phyloP scores from a whole-genome alignment of 2,329 filamentous ascomycete species.

The Sporothrix pallida region DNA sequence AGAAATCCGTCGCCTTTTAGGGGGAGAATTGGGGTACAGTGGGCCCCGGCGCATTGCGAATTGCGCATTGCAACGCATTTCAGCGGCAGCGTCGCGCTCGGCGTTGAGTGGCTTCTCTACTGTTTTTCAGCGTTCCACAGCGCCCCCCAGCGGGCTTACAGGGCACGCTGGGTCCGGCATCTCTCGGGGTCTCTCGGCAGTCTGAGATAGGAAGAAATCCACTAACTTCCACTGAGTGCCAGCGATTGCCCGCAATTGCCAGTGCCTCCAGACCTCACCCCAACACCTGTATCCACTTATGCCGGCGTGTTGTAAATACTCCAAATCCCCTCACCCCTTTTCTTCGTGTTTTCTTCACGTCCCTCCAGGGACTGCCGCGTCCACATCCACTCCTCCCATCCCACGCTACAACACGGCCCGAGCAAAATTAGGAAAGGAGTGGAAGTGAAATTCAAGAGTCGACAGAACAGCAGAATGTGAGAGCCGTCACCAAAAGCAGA shows the following conservation, averaged over 20 bases:
- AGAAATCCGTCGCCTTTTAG: background rate
- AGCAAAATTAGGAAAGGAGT: constrained; percentile 1
- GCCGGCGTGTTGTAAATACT: background rate
- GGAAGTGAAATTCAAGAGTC: background rate
- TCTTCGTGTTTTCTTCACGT: background rate
- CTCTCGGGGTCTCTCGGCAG: constrained; percentile 10
- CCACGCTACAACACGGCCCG: constrained; percentile 13
- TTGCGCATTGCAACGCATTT: no score
- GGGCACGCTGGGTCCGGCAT: background rate
- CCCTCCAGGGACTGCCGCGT: background rate
- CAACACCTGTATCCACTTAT: background rate
- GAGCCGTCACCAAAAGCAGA: background rate
- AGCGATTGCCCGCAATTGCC: background rate
- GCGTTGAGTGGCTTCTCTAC: background rate
- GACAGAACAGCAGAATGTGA: background rate
- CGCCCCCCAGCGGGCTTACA: background rate
- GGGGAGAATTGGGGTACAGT: background rate
- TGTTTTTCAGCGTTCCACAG: background rate
- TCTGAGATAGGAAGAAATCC: background rate
- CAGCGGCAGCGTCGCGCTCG: background rate
- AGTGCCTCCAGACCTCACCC: no score
- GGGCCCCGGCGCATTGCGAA: no score
- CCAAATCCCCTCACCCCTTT: background rate
- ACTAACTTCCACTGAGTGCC: background rate
- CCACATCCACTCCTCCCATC: background rate